Base-by-base conservation (phyloP, 2,329 filamentous ascomycete species). In the Arachnopeziza araneosa region DNA sequence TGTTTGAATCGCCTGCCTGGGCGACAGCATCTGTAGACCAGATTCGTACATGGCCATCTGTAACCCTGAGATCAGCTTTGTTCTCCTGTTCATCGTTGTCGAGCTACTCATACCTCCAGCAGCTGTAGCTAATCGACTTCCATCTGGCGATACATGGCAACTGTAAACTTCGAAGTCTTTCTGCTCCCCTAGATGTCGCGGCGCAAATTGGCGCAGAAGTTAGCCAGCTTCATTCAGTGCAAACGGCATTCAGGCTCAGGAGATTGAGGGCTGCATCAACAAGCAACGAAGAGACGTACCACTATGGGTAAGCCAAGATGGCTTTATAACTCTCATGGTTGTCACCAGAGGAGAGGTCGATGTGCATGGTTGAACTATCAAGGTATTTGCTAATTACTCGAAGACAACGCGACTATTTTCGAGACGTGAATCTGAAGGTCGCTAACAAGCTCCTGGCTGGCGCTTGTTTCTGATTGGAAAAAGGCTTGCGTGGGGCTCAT, bases 161-260 rank as follows among this genome's bases (percentile, higher is more conserved):
- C 91, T 96, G 79, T 98, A 99, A 67, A 98, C 93, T 77, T 99
- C 95, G 73, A 96, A 96, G 74, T 98, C 93, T 74, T 97, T 98
- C 75, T 96, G 91, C 79, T 99, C 95, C 74, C 93, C 89, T 91
- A 70, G 61, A 64, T 21, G 52, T 64, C 36, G 48, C 58, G 63
- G 65, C 66, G 68, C 70, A 67, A 64, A 30, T 59, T 59, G 63
- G 68, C 60, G 64, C 55, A 67, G 59, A 56, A 58, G 59, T 68
- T 67, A 67, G 70, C 70, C 56, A 22, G 9, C 14, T 17, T 48
- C 21, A 9, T 24, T 19, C 51, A 23, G 9, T 17, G 51, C 23
- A 22, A 12, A 52, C 50, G 14, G 7, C 10, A 9, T 4, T 52
- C 50, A 52, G 51, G 4, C 24, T 0, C 7, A 24, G 5, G n/a